A percentile compares a stretch with the other conserved stretches of the same genome.
Conservation (phyloP, 441 rosid genomes). For the Mallotus japonicus region DNA sequence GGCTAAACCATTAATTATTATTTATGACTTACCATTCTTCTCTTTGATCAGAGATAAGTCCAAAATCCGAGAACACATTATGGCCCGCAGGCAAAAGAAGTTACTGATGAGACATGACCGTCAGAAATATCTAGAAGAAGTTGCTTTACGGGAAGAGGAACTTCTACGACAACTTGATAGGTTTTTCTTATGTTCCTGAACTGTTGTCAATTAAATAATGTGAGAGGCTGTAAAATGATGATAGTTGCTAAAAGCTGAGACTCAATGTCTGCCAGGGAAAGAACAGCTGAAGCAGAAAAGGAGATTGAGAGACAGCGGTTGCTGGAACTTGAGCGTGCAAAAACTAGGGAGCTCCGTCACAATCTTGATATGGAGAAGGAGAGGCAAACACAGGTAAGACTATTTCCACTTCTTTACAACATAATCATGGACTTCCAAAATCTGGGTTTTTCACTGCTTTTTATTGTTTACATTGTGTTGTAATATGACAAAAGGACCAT, state of each 20-base stretch:
- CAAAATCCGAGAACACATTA: constrained; percentile 56
- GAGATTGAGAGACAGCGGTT: constrained; percentile 74
- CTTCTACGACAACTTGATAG: constrained; percentile 76
- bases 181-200: constrained; percentile 32
- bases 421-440: neutral
- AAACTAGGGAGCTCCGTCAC: constrained; percentile 73
- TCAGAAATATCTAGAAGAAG: constrained; percentile 70
- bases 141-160: constrained; percentile 64
- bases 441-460: neutral
- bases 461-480: constrained; percentile 1
- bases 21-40: neutral
- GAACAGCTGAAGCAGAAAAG: constrained; percentile 69
- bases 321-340: constrained; percentile 73
- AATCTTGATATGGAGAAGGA: constrained; percentile 87
- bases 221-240: constrained; percentile 8
- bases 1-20: neutral
- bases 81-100: constrained; percentile 66
- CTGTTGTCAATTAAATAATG: constrained; percentile 16
- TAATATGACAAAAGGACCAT: neutral
- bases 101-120: constrained; percentile 59
- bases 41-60: constrained; percentile 59
- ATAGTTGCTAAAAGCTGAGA: constrained; percentile 18
- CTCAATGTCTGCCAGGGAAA: constrained; percentile 45
- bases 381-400: constrained; percentile 69
- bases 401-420: neutral